phyloP scores from a whole-genome alignment of 1,284 basidiomycete species.

The Clitocybe nebularis region DNA sequence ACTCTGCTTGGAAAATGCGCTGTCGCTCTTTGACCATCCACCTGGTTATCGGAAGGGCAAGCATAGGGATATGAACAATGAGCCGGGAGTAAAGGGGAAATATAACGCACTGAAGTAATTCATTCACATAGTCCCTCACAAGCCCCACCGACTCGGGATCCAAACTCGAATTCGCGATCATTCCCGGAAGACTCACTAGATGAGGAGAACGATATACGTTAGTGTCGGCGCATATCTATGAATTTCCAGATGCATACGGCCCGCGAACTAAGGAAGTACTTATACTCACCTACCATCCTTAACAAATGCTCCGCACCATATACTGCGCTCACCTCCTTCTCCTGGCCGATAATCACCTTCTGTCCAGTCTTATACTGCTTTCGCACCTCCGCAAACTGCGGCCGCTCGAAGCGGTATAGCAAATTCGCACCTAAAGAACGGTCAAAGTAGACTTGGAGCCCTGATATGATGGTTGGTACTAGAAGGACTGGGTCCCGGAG shows the following conservation, averaged over 20 bases:
- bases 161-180: constrained; percentile 90
- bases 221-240: too few relatives aligned
- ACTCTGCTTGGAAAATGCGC: constrained; percentile 68
- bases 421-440: constrained; percentile 87
- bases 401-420: constrained; percentile 91
- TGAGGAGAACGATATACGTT: background rate
- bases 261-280: too few relatives aligned
- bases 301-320: constrained; percentile 96
- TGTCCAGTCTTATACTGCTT: constrained; percentile 74
- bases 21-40: constrained; percentile 67
- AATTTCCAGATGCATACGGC: too few relatives aligned
- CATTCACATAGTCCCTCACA: constrained; percentile 87
- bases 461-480: constrained; percentile 81
- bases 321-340: constrained; percentile 84
- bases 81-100: background rate
- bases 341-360: constrained; percentile 62
- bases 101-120: constrained; percentile 79
- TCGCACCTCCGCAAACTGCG: constrained; percentile 85
- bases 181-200: constrained; percentile 67
- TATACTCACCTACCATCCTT: constrained; percentile 80
- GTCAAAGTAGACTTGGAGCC: constrained; percentile 94
- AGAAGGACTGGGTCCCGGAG: constrained; percentile 57
- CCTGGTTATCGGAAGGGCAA: constrained; percentile 30
- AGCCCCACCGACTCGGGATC: constrained; percentile 83
- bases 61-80: constrained; percentile 1